Evolutionary conservation across 192 early-diverging fungal genomes (phyloP).

Genomic region (Coemansia sp.): DNA sequence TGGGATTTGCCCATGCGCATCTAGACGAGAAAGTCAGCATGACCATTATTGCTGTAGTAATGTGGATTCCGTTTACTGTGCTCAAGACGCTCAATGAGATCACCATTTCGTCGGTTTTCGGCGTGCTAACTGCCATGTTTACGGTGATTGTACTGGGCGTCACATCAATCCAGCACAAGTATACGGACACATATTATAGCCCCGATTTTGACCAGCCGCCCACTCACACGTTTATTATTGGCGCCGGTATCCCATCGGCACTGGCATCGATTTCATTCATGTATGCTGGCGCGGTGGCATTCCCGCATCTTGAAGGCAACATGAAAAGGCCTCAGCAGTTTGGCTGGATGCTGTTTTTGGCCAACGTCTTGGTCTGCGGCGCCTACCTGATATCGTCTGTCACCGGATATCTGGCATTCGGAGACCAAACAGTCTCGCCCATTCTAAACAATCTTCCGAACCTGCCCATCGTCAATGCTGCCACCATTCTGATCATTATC

Average conservation of each 20-base stretch:
- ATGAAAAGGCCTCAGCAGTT: conserved; percentile 72
- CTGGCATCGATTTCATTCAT: conserved; percentile 79
- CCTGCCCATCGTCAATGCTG: conserved; percentile 58
- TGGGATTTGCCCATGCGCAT: conserved; percentile 43
- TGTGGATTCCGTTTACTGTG: conserved; percentile 74
- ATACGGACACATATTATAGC: conserved; percentile 37
- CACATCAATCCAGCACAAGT: conserved; percentile 35
- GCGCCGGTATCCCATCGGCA: conserved; percentile 69
- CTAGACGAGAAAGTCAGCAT: conserved; percentile 61
- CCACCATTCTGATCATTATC: conserved; percentile 71
- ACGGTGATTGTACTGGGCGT: conserved; percentile 54
- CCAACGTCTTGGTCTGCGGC: conserved; percentile 62
- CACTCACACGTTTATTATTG: conserved; percentile 58
- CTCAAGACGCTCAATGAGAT: conserved; percentile 81
- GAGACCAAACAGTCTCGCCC: conserved; percentile 63
- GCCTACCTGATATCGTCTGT: conserved; percentile 70
- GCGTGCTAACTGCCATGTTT: conserved; percentile 67
- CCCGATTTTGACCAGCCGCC: conserved; percentile 30
- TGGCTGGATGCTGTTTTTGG: conserved; percentile 61
- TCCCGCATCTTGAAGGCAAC: conserved; percentile 80
- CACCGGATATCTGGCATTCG: conserved; percentile 74
- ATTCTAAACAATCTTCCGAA: conserved; percentile 71
- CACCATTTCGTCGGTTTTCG: conserved; percentile 69
- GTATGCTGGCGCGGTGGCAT: conserved; percentile 80
- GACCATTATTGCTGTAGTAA: conserved; percentile 60